Percentiles rank a stretch among this genome's conserved stretches.
phyloP scores from a whole-genome alignment of 2,329 filamentous ascomycete genomes.

The Aspergillus floridensis region DNA sequence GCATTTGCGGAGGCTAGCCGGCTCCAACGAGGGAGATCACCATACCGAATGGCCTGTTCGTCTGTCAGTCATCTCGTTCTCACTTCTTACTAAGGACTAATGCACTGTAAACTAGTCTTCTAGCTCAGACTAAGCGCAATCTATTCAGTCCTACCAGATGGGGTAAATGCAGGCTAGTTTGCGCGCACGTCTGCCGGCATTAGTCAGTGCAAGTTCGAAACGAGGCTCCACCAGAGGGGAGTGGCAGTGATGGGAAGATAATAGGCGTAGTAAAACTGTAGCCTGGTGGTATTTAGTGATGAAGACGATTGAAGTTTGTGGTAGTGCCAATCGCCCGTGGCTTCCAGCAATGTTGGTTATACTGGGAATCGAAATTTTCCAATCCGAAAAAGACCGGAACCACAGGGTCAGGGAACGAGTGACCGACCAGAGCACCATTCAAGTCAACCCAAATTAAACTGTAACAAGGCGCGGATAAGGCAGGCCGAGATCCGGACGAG shows the following conservation, averaged over 20 bases:
- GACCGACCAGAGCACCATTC: too few relatives aligned
- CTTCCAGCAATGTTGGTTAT: neutral
- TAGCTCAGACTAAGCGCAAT: neutral
- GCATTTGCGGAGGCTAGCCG: neutral
- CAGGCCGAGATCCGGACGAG: conserved; percentile 3
- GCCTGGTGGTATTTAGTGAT: neutral
- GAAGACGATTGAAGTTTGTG: neutral
- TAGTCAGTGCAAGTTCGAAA: neutral
- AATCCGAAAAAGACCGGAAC: neutral
- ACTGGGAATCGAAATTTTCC: neutral
- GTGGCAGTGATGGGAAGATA: neutral
- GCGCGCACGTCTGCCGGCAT: neutral
- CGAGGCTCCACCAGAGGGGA: neutral
- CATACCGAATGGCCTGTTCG: neutral
- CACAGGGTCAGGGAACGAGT: neutral
- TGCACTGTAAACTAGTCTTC: neutral
- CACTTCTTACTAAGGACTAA: neutral
- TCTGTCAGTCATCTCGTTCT: neutral
- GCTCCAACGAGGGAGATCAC: neutral
- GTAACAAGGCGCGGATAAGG: neutral
- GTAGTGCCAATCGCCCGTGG: neutral
- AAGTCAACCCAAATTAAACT: neutral
- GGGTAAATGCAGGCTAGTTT: neutral
- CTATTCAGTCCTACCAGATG: neutral
- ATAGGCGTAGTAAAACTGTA: neutral